Evolutionary conservation across 2,329 filamentous ascomycete species (phyloP), one percentile per base, ranked within the genome.

Genomic region (Cladobotryum protrusum): DNA sequence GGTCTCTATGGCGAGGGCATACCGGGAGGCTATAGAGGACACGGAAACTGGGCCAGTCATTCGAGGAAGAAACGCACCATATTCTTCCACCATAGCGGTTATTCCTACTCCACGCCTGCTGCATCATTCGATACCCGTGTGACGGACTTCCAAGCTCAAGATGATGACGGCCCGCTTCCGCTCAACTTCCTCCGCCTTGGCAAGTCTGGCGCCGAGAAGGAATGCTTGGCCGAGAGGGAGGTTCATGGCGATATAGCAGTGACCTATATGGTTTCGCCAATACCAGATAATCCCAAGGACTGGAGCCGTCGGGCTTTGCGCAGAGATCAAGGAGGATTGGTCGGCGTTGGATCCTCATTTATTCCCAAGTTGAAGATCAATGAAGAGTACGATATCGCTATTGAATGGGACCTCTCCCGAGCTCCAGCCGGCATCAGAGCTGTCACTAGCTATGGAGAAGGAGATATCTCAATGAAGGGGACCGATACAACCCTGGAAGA

Each of bases 391-490:
- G 33, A 49, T 33, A 19, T 49, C 17, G 41, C 11, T 3, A 49
- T 44, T 13, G 33, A 44, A 5, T 49, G 47, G 47, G 33, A 39
- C 13, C 32, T 37, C 20, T 37, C 18, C 4, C 33, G 37, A 14
- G 13, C 14, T n/a, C 47, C 40, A 3, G 8, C 19, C 6, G 19
- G 15, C 4, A 14, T 6, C 18, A 49, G 41, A 44, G 19, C 33
- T 6, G 32, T 49, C 12, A 49, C n/a, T 8, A 49, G 18, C 14
- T 49, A 43, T 7, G 41, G 41, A 32, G 33, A 49, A 40, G 47
- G 33, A 29, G 19, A 18, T 15, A 2, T 44, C 13, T n/a, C 33
- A 2, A 29, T 11, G 24, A 37, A 2, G 9, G 33, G 6, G 17
- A 19, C 39, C 1, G 1, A 32, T 12, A 49, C 32, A 12, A n/a